A percentile compares a stretch with the other conserved stretches of the same genome.
These are phyloP conservation scores for Aspergillus baeticus DNA, from an alignment of 495 filamentous ascomycete genomes.

Conservation along the genomic window DNA sequence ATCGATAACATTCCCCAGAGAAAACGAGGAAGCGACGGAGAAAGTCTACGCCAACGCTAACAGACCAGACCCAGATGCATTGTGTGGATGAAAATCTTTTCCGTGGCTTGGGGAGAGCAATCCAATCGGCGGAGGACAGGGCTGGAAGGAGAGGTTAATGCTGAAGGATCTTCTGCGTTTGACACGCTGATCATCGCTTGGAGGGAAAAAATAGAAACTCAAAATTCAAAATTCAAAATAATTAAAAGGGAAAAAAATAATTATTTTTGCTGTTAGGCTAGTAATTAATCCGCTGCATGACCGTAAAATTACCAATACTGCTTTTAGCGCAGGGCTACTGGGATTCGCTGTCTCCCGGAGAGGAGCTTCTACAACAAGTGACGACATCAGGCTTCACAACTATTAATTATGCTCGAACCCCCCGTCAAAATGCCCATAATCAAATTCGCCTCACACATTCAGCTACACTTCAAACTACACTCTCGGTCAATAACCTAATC, in stretches of 20 bases:
- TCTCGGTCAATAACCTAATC: not conserved
- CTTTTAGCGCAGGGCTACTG: not conserved
- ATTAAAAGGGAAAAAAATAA: conserved; percentile 2
- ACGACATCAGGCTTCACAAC: not conserved
- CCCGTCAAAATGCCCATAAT: not conserved
- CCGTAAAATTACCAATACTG: not conserved
- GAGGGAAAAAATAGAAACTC: conserved; percentile 11
- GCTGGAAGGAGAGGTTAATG: not conserved
- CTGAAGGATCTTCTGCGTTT: not conserved
- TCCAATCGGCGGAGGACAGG: not conserved
- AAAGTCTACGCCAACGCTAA: not conserved
- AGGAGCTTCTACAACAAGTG: not conserved
- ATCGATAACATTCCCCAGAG: too few species aligned
- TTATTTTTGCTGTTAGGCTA: not conserved
- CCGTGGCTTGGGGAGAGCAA: conserved; percentile 3
- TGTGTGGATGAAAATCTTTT: not conserved
- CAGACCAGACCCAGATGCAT: not conserved
- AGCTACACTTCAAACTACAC: not conserved
- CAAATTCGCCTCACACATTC: not conserved
- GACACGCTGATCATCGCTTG: conserved; percentile 6
- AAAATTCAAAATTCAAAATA: conserved; percentile 4
- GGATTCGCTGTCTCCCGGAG: not conserved
- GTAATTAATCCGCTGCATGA: not conserved
- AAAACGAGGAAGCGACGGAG: too few species aligned
- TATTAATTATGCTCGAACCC: conserved; percentile 1